Base-by-base conservation (phyloP, 495 filamentous ascomycete species). In the Pseudotulostoma volvatum region DNA sequence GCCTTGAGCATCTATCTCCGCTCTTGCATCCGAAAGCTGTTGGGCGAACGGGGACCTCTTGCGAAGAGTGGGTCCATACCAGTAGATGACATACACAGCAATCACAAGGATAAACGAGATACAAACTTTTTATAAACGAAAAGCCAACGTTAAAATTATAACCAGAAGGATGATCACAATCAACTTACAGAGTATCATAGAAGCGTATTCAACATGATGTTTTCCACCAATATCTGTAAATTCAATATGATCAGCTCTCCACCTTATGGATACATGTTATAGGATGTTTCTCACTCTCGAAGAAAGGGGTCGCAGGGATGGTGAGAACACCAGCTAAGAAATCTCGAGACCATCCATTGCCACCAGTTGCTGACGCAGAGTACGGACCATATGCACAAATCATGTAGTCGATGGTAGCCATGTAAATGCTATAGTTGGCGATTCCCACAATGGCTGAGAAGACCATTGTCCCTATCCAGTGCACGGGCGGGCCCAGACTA, bases 251-350 rank as follows among this genome's bases (percentile, higher is more conserved):
- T 38, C 18, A 18, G 15, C 38, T 23, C n/a, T n/a, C n/a, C n/a
- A n/a, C n/a, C n/a, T n/a, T n/a, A n/a, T n/a, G n/a, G n/a, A n/a
- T n/a, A n/a, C n/a, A n/a, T n/a, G n/a, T n/a, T n/a, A n/a, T n/a
- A n/a, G n/a, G n/a, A n/a, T n/a, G n/a, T n/a, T 14, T 15, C 59
- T 53, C 44, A 61, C 56, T 71, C 13, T 51, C 36, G 37, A 59
- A 81, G 61, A 79, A 85, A 3, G 80, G 82, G 0, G 75, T 81
- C 0, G 82, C 81, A 1, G 73, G 74, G 28, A 83, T 66, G 8
- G 82, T 84, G 20, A 84, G 63, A 5, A 84, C 67, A 63, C 84
- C 84, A 38, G 84, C 84, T 8, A 92, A 60, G 60, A 92, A 81
- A 53, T 92, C 84, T 45, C 84, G 70, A 35, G 82, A 64, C 70